Evolutionary conservation across 805 yeast species (phyloP), one percentile per base, ranked within the genome.

Genomic region (Schwanniomyces occidentalis): DNA sequence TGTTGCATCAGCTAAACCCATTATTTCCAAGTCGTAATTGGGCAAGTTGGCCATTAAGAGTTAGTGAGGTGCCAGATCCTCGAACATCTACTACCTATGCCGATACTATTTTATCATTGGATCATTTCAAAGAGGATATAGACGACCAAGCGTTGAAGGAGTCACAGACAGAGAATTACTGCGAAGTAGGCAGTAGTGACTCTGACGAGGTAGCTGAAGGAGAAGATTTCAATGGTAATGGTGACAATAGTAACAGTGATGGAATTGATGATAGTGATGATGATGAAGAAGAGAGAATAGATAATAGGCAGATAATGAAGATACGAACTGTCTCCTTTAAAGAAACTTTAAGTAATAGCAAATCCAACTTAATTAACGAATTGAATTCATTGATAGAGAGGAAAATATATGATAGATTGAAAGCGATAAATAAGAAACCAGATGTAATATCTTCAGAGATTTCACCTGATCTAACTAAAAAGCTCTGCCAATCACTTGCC

Each of bases 31-130:
- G 42, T 34, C 28, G 45, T 29, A 35, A 51, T 34, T 82, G 85
- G 81, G 51, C 76, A 0, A 50, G 69, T 4, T 84, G 91, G 91
- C 91, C 91, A 1, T 51, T 70, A 24, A 48, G 59, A 0, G 7
- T 29, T 2, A 45, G 49, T 1, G 38, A 44, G 4, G 67, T 69
- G 0, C 76, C 76, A 0, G 63, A 58, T 14, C 76, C 75, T 0
- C 38, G 39, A 3, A 42, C 48, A 3, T 29, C 48, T 6, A 43
- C 41, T 6, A 38, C 35, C 16, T 65, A 61, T 38, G 53, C 31
- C 12, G 57, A 49, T 36, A 20, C 30, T 24, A 30, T 38, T 9
- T 34, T 42, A 10, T 37, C 30, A 10, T 30, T 27, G 3, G 35
- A 29, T 8, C 18, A 36, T 6, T 33, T 34, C 13, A 32, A 33